These are phyloP conservation scores for Teunomyces panamensis DNA, from an alignment of 805 yeast species.

Conservation along the genomic window DNA sequence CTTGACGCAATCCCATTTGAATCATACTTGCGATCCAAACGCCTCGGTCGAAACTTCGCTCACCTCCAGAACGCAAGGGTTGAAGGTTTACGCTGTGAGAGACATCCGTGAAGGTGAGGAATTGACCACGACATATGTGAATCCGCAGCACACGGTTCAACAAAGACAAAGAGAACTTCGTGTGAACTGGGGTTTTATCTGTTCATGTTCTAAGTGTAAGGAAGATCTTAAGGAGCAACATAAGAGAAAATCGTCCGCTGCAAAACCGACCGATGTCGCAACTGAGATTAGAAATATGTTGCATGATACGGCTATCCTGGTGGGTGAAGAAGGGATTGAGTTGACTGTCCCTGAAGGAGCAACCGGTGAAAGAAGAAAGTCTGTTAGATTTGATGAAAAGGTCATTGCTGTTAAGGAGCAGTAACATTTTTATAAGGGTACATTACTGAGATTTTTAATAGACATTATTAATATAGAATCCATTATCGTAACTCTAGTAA, in stretches of 20 bases:
- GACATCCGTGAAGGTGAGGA: conserved; percentile 65
- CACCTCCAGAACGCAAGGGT: conserved; percentile 48
- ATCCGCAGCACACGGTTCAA: conserved; percentile 58
- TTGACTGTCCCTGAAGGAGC: conserved; percentile 40
- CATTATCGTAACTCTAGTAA: neutral
- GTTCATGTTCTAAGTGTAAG: conserved; percentile 65
- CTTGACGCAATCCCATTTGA: conserved; percentile 64
- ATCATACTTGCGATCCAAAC: conserved; percentile 76
- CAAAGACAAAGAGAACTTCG: conserved; percentile 65
- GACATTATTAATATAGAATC: neutral
- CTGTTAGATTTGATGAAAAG: conserved; percentile 63
- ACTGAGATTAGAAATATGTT: conserved; percentile 50
- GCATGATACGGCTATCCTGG: conserved; percentile 36
- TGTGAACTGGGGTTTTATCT: conserved; percentile 77
- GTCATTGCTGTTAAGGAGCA: conserved; percentile 51
- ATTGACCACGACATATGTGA: conserved; percentile 65
- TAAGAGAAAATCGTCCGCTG: conserved; percentile 41
- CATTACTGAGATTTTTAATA: neutral
- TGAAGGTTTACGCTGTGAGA: conserved; percentile 52
- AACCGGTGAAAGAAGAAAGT: conserved; percentile 51
- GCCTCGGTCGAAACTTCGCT: conserved; percentile 47
- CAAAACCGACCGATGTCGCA: conserved; percentile 16
- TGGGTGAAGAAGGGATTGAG: conserved; percentile 38
- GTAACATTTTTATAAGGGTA: neutral
- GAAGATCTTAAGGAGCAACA: conserved; percentile 47